Evolutionary conservation across 1,284 basidiomycete genomes (phyloP), one percentile per base, ranked within the genome.

Genomic region (Ceratobasidium sp.): DNA sequence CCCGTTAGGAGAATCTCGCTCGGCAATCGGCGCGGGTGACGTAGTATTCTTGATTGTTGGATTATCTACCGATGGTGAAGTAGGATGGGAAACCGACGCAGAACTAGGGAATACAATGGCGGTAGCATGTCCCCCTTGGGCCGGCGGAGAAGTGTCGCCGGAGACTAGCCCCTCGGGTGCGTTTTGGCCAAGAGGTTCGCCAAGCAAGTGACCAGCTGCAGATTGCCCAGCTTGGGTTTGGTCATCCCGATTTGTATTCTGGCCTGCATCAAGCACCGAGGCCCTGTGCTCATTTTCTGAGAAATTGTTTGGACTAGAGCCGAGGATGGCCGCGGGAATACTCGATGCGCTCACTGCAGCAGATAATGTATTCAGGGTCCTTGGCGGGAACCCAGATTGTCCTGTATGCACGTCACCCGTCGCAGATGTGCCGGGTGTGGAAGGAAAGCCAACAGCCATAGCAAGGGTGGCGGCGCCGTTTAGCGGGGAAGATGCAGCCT

Each of bases 391-490:
- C 41, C 62, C 62, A 13, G 62, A 50, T 53, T 49, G 27, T 7
- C 21, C 50, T 25, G 23, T 13, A 27, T 47, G 44, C 47, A 53
- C 29, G 29, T 56, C 68, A 13, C 58, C 59, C 8, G 68, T 64
- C 19, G 49, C 62, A 29, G 60, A 58, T 41, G 59, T 44, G 70
- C 73, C 29, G 69, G 74, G 33, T 39, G 73, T 29, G 44, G 67
- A 44, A 71, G 69, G 70, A 57, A 69, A 59, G 23, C 70, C 70
- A 27, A 71, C 47, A 11, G 62, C 70, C 68, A 71, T 56, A 36
- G 70, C 70, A 46, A 71, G 50, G 23, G 60, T 56, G 21, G 70
- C 70, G 25, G 70, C 68, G 11, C 62, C 50, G 33, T 56, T 59
- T 9, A 71, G 50, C 27, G 70, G 70, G 23, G 70, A 69, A 33